These are phyloP conservation scores for Wickerhamomyces chambardii DNA, from an alignment of 805 yeast genomes.

Conservation along the genomic window DNA sequence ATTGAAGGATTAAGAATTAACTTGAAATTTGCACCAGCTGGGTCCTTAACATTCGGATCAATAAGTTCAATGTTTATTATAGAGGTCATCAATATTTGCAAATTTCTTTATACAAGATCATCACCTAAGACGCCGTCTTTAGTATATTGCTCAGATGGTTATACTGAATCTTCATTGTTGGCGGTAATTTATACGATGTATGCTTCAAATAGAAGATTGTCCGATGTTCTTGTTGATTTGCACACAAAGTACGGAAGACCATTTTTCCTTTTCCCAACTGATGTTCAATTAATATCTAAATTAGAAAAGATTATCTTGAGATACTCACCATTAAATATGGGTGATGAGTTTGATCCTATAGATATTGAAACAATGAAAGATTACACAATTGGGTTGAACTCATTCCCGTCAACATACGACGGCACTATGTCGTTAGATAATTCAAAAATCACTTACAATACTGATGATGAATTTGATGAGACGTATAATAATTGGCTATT, in stretches of 20 bases:
- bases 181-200: slow-evolving; percentile 66
- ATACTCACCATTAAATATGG: slow-evolving; percentile 40
- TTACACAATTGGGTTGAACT: no score
- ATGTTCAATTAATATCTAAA: slow-evolving; percentile 55
- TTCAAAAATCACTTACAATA: no score
- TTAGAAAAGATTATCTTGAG: slow-evolving; percentile 52
- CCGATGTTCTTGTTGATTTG: slow-evolving; percentile 56
- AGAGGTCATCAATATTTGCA: slow-evolving; percentile 53
- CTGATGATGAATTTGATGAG: neutral
- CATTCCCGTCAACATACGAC: no score
- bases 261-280: slow-evolving; percentile 74
- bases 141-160: slow-evolving; percentile 82
- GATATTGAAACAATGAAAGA: neutral
- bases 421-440: no score
- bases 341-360: slow-evolving; percentile 5
- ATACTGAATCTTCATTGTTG: slow-evolving; percentile 81
- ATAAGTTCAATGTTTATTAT: no score
- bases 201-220: slow-evolving; percentile 46
- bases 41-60: neutral
- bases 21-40: neutral
- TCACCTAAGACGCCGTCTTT: slow-evolving; percentile 31
- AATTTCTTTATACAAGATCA: slow-evolving; percentile 43
- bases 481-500: neutral
- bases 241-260: slow-evolving; percentile 67
- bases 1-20: neutral